Evolutionary conservation across 352 stramenopile species (phyloP).

Genomic region (Phytophthora tentaculata): DNA sequence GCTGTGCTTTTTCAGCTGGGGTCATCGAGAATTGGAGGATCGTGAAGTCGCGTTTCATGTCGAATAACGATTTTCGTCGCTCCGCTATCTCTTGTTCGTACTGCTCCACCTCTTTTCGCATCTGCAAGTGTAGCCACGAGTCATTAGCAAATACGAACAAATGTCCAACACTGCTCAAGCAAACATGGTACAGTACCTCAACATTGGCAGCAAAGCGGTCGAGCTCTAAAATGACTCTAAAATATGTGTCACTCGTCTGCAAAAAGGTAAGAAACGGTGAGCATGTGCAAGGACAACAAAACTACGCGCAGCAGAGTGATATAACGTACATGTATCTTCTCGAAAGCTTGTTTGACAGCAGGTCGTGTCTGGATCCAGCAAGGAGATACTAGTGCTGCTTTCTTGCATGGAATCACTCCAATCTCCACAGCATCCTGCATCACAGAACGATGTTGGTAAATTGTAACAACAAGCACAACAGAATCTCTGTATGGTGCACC

Average conservation of each 20-base stretch:
- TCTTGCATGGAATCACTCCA: slow-evolving; percentile 65
- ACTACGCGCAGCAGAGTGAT: not conserved
- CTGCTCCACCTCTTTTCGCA: slow-evolving; percentile 62
- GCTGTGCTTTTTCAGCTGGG: slow-evolving; percentile 49
- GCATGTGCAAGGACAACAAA: slow-evolving; percentile 6
- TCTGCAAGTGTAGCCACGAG: slow-evolving; percentile 22
- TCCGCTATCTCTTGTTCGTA: slow-evolving; percentile 69
- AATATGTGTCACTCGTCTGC: slow-evolving; percentile 68
- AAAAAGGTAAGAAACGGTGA: not conserved
- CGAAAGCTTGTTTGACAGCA: slow-evolving; percentile 63
- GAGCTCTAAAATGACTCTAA: slow-evolving; percentile 59
- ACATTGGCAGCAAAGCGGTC: slow-evolving; percentile 67
- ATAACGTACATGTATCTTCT: slow-evolving; percentile 62
- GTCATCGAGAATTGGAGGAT: slow-evolving; percentile 57
- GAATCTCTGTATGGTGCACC: slow-evolving; percentile 27
- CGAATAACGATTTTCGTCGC: slow-evolving; percentile 34
- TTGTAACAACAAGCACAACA: not conserved
- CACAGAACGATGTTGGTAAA: slow-evolving; percentile 1
- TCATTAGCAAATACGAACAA: not conserved
- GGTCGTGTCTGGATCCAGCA: slow-evolving; percentile 75
- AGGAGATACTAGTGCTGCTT: slow-evolving; percentile 53
- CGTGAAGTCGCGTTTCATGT: slow-evolving; percentile 52
- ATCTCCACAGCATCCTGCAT: slow-evolving; percentile 70
- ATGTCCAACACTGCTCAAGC: not conserved
- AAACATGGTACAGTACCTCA: slow-evolving; percentile 37